Evolutionary conservation across 2,329 filamentous ascomycete genomes (phyloP).

Genomic region (Cladophialophora immunda): DNA sequence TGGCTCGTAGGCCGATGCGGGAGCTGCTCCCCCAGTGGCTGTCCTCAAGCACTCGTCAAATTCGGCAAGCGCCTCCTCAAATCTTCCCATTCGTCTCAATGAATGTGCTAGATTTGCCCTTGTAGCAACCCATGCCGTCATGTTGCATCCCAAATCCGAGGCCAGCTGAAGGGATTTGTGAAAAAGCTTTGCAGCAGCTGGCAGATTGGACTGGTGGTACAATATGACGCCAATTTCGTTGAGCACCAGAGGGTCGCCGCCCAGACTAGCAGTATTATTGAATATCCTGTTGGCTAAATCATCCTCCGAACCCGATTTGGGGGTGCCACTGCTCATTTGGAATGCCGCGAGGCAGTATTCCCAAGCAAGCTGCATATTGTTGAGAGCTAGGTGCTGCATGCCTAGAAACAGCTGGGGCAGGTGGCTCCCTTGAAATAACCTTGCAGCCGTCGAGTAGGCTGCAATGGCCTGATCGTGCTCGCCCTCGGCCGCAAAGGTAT

Average conservation of each 20-base stretch:
- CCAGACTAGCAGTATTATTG: constrained; percentile 43
- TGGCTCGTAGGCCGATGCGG: constrained; percentile 31
- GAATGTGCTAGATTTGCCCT: constrained; percentile 91
- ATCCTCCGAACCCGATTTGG: constrained; percentile 44
- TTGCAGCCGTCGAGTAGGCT: constrained; percentile 92
- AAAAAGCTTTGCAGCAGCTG: constrained; percentile 80
- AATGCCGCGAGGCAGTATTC: constrained; percentile 95
- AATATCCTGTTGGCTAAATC: constrained; percentile 36
- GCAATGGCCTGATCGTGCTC: constrained; percentile 98
- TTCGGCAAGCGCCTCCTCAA: constrained; percentile 75
- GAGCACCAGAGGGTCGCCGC: constrained; percentile 80
- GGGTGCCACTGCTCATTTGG: constrained; percentile 59
- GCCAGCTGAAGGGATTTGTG: constrained; percentile 78
- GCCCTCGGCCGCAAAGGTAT: constrained; percentile 96
- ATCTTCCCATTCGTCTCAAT: constrained; percentile 74
- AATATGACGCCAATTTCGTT: constrained; percentile 98
- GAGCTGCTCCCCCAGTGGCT: constrained; percentile 71
- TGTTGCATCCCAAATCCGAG: constrained; percentile 81
- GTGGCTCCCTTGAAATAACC: constrained; percentile 96
- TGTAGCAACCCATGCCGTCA: constrained; percentile 81
- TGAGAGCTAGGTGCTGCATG: constrained; percentile 97
- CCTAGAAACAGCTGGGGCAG: constrained; percentile 94
- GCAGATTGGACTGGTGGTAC: constrained; percentile 85
- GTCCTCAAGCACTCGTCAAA: constrained; percentile 89
- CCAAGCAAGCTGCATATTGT: constrained; percentile 91